These are phyloP conservation scores for Russula griseocarnosa DNA, from an alignment of 768 basidiomycete genomes.

Conservation along the genomic window DNA sequence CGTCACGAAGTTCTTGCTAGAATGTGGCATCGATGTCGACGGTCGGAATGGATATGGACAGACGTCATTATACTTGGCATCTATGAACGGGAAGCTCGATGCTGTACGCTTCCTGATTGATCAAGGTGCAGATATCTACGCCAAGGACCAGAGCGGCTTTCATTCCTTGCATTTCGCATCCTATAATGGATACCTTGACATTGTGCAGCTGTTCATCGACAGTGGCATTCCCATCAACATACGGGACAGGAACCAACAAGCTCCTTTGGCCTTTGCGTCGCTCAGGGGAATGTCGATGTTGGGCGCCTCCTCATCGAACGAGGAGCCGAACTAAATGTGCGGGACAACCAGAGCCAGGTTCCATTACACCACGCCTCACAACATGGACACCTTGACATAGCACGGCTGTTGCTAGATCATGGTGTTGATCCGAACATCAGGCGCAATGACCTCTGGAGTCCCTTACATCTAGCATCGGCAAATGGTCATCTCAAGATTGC, in stretches of 20 bases:
- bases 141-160: no score
- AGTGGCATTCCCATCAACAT: background rate
- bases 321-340: no score
- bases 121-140: background rate
- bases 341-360: no score
- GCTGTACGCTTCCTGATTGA: background rate
- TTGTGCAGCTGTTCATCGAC: background rate
- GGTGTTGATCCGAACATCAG: no score
- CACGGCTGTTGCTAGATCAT: no score
- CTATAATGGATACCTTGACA: background rate
- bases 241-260: background rate
- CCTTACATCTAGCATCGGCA: no score
- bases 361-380: no score
- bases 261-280: constrained; percentile 48
- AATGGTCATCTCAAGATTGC: no score
- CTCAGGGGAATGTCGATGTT: background rate
- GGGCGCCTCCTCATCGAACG: background rate
- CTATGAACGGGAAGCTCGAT: background rate
- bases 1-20: background rate
- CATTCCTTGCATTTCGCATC: background rate
- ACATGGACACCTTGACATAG: no score
- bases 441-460: no score
- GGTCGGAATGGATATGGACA: background rate
- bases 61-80: background rate
- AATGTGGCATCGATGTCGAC: background rate